A percentile compares a stretch with the other conserved stretches of the same genome.
These are phyloP conservation scores for Fusarium irregulare DNA, from an alignment of 2,329 filamentous ascomycete genomes.

Conservation along the genomic window DNA sequence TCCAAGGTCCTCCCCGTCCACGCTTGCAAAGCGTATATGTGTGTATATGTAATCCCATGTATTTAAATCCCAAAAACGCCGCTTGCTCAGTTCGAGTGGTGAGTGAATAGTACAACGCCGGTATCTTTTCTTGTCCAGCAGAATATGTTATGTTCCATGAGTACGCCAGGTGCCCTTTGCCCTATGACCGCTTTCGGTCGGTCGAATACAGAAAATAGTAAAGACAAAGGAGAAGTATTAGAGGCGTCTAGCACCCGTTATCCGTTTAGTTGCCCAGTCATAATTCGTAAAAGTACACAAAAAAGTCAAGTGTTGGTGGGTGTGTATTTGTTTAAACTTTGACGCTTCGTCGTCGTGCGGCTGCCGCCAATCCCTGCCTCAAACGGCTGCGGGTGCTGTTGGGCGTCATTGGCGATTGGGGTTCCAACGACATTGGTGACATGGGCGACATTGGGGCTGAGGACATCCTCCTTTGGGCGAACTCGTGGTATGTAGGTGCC, in stretches of 20 bases:
- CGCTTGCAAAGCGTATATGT: slow-evolving; percentile 37
- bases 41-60: slow-evolving; percentile 24
- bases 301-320: slow-evolving; percentile 15
- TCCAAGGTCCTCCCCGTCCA: slow-evolving; percentile 32
- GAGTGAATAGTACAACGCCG: slow-evolving; percentile 39
- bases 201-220: slow-evolving; percentile 34
- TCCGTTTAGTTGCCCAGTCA: slow-evolving; percentile 37
- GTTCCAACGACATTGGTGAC: slow-evolving; percentile 46
- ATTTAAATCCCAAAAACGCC: slow-evolving; percentile 37
- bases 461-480: slow-evolving; percentile 56
- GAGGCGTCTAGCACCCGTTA: slow-evolving; percentile 37
- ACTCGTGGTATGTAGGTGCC: slow-evolving; percentile 61
- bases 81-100: slow-evolving; percentile 32
- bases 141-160: slow-evolving; percentile 33
- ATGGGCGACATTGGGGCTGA: slow-evolving; percentile 45
- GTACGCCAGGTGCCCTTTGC: slow-evolving; percentile 29
- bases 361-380: slow-evolving; percentile 41
- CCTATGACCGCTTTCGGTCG: slow-evolving; percentile 22
- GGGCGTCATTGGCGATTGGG: slow-evolving; percentile 44
- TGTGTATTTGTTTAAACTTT: slow-evolving; percentile 45
- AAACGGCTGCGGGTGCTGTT: slow-evolving; percentile 43
- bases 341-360: slow-evolving; percentile 55
- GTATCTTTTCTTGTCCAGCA: slow-evolving; percentile 36
- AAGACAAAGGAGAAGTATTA: slow-evolving; percentile 34
- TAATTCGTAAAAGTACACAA: slow-evolving; percentile 42